Evolutionary conservation across 371 early-diverging fungal genomes (phyloP).

Genomic region (Apophysomyces trapeziformis): DNA sequence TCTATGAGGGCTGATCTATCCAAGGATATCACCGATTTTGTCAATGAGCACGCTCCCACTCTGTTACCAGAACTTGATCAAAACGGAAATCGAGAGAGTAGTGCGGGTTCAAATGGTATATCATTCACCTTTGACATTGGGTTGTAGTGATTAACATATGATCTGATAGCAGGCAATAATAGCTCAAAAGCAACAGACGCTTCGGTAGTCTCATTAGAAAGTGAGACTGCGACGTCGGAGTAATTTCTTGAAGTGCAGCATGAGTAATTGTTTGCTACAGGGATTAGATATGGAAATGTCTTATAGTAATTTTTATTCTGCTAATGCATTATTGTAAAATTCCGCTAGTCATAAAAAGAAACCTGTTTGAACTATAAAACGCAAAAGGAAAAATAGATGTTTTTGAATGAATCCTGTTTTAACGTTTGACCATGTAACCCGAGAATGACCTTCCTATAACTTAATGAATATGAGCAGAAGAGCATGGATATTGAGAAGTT

Average conservation of each 20-base stretch:
- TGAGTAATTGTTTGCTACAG: background rate
- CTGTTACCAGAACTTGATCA: constrained; percentile 17
- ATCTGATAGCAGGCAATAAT: too few relatives aligned
- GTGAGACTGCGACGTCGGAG: background rate
- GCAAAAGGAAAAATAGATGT: constrained; percentile 2
- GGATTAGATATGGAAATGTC: too few relatives aligned
- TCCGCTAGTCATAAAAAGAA: too few relatives aligned
- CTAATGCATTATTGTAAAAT: too few relatives aligned
- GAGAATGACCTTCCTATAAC: too few relatives aligned
- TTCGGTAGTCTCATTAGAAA: too few relatives aligned
- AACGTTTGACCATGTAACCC: too few relatives aligned
- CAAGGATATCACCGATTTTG: constrained; percentile 33
- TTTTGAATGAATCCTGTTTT: background rate
- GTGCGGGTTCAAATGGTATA: background rate
- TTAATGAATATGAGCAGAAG: background rate
- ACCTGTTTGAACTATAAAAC: too few relatives aligned
- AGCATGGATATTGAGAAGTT: background rate
- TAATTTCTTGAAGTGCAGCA: background rate
- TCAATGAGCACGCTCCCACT: constrained; percentile 22
- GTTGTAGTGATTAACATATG: too few relatives aligned
- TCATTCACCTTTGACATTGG: too few relatives aligned
- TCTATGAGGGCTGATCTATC: constrained; percentile 40
- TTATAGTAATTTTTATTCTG: too few relatives aligned
- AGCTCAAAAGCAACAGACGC: too few relatives aligned
- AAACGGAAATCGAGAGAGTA: constrained; percentile 7